Evolutionary conservation across 2,329 filamentous ascomycete genomes (phyloP).

Genomic region (Ophiosphaerella herpotricha): DNA sequence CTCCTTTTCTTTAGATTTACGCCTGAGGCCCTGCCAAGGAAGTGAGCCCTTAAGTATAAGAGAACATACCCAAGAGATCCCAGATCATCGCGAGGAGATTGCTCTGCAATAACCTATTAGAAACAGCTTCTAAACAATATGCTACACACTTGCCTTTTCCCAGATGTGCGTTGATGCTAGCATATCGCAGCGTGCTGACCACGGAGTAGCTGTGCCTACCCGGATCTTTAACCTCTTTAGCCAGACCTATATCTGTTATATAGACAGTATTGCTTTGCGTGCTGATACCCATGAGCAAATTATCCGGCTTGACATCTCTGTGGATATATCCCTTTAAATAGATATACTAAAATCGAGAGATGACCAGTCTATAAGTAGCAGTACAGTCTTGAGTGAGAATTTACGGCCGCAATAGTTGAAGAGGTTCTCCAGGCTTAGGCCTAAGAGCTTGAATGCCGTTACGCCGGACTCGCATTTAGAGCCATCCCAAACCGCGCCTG

Average conservation of each 20-base stretch:
- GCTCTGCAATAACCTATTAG: conserved; percentile 18
- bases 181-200: too few species aligned
- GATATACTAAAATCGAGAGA: conserved; percentile 99
- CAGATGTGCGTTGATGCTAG: too few species aligned
- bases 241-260: conserved; percentile 97
- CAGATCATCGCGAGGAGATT: conserved; percentile 32
- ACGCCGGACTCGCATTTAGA: conserved; percentile 99
- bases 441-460: conserved; percentile 97
- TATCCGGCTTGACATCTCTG: conserved; percentile 99
- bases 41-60: conserved; percentile 33
- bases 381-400: conserved; percentile 97
- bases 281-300: conserved; percentile 99
- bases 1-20: conserved; percentile 14
- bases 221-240: conserved; percentile 99
- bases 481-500: conserved; percentile 73
- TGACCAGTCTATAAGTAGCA: conserved; percentile 96
- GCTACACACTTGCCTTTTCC: conserved; percentile 9
- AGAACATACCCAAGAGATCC: conserved; percentile 34
- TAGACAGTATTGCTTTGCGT: conserved; percentile 99
- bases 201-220: conserved; percentile 92
- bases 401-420: conserved; percentile 99
- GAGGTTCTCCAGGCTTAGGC: conserved; percentile 92
- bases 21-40: conserved; percentile 31
- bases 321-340: conserved; percentile 99
- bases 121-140: conserved; percentile 4